Evolutionary conservation across 148 eudicot species (phyloP), one percentile per base, ranked within the genome.

Genomic region (Arbutus unedo): DNA sequence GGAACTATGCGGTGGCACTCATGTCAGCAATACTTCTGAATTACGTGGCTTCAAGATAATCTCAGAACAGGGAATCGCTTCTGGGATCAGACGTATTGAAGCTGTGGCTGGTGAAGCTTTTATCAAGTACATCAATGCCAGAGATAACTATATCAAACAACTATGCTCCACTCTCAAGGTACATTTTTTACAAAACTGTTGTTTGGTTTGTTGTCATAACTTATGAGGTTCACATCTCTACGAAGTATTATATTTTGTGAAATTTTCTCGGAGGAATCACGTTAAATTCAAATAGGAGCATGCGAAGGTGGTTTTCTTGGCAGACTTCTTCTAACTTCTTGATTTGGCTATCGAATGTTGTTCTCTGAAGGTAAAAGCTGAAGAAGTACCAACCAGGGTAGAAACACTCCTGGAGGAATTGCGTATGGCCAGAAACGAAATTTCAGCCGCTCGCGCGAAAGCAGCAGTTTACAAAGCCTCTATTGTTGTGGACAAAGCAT

Each of bases 101-200:
- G 99, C 99, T 76, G 98, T 97, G 70, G 99, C 99, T 73, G 99
- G 98, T 68, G 99, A 97, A 25, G 99, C 97, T 81, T 97, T 94
- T 82, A 86, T 97, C 19, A 96, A 97, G 79, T 94, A 94, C 80
- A 88, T 94, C 83, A 85, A 78, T 82, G 72, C 92, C 74, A 88
- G 99, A 84, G 98, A 97, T 83, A 92, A 86, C 84, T 93, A 92
- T 75, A 88, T 94, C 96, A 97, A 94, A 92, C 92, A 89, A 88
- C 86, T 97, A 14, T 97, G 97, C 88, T 94, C 98, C 83, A 89
- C 90, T 81, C 98, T 94, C 88, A 97, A 91, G 90, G 99, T 97
- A 94, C 48, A 86, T 79, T 79, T 66, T 74, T 78, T 31, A 31
- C 38, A 1, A 1, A 31, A 31, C 10, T 14, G 13, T 15, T 43